phyloP scores from a whole-genome alignment of 495 filamentous ascomycete genomes.

The Apiosordaria backusii region DNA sequence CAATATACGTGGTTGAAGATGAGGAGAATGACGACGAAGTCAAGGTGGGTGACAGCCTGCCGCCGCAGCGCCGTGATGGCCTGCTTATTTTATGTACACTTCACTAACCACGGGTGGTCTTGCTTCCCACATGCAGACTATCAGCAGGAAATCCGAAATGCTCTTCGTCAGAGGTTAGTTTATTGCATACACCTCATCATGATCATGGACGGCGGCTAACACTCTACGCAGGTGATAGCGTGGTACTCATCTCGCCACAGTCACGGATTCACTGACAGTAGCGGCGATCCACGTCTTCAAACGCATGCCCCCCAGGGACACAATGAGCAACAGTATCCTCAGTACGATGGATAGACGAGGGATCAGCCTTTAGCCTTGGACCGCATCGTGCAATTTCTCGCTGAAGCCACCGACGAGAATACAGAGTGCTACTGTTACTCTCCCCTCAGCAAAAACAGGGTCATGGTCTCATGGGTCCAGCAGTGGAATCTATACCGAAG shows the following conservation, averaged over 20 bases:
- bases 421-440: background rate
- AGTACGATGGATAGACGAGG: background rate
- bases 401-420: background rate
- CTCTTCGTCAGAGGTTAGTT: constrained; percentile 91
- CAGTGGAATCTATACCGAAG: background rate
- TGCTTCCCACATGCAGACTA: constrained; percentile 54
- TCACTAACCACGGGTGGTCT: background rate
- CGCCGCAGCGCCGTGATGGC: no score
- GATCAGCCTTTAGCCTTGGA: background rate
- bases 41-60: constrained; percentile 23
- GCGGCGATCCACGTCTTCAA: background rate
- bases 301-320: background rate
- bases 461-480: background rate
- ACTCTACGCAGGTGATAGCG: constrained; percentile 70
- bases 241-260: constrained; percentile 90
- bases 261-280: constrained; percentile 26
- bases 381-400: background rate
- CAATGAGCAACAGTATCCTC: background rate
- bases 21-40: constrained; percentile 57
- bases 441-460: background rate
- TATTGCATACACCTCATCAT: background rate
- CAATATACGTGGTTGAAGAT: constrained; percentile 88
- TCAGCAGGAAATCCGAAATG: constrained; percentile 97
- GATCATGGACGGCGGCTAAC: background rate
- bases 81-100: background rate